Evolutionary conservation across 192 early-diverging fungal genomes (phyloP).

Genomic region (Mortierella hygrophila): DNA sequence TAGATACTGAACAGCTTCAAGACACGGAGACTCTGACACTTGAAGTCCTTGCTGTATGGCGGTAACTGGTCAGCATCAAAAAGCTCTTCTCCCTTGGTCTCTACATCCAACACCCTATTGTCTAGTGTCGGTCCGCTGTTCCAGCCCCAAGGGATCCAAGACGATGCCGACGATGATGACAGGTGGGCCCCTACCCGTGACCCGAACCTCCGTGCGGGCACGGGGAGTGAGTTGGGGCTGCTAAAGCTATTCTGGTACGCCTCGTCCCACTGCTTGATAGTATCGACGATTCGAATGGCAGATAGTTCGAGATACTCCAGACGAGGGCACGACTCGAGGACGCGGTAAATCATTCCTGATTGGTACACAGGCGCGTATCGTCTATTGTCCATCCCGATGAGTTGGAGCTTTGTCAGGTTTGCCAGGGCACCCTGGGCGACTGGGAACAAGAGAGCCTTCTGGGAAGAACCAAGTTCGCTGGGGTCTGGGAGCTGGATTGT

Average conservation of each 20-base stretch:
- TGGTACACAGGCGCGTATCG: conserved; percentile 12
- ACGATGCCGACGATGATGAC: neutral
- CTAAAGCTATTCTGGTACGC: neutral
- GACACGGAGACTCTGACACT: neutral
- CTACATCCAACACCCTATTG: neutral
- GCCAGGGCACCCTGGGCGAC: conserved; percentile 11
- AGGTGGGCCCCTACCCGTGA: neutral
- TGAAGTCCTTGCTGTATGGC: neutral
- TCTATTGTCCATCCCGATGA: neutral
- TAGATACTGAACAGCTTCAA: conserved; percentile 9
- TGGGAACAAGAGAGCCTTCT: conserved; percentile 6
- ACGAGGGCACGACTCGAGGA: conserved; percentile 13
- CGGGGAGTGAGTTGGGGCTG: neutral
- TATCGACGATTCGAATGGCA: conserved; percentile 10
- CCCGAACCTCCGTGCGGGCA: neutral
- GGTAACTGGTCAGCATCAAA: neutral
- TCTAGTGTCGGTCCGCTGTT: neutral
- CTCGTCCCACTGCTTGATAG: conserved; percentile 4
- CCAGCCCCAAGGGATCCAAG: neutral
- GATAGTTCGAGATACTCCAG: conserved; percentile 19
- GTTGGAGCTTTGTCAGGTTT: conserved; percentile 14
- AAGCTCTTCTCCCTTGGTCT: neutral
- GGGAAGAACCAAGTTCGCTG: neutral
- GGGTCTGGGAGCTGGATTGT: neutral
- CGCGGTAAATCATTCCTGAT: conserved; percentile 18